Conservation (phyloP, 2,329 filamentous ascomycete species). For the Paecilomyces niveus region DNA sequence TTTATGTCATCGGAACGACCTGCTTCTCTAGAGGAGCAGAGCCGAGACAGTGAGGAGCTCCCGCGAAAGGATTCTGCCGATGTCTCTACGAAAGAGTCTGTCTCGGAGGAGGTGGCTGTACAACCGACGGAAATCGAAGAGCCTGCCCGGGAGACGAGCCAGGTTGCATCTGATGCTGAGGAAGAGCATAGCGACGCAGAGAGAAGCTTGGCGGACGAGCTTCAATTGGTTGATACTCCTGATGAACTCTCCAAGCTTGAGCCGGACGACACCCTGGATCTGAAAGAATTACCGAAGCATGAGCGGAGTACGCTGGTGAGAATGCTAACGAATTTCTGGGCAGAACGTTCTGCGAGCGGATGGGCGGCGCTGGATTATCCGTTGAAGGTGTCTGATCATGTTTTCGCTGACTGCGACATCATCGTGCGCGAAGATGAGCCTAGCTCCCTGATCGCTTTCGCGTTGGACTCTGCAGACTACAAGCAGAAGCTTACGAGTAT, state of each 20-base stretch:
- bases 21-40: conserved; percentile 24
- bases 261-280: conserved; percentile 49
- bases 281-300: conserved; percentile 77
- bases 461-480: conserved; percentile 82
- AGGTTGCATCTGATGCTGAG: conserved; percentile 58
- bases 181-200: conserved; percentile 66
- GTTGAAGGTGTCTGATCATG: conserved; percentile 78
- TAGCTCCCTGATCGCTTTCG: conserved; percentile 90
- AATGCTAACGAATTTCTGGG: conserved; percentile 96
- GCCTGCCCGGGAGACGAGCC: conserved; percentile 40
- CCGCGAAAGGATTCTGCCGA: conserved; percentile 14
- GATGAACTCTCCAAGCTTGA: conserved; percentile 47
- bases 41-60: conserved; percentile 21
- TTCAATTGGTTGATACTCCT: conserved; percentile 50
- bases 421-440: conserved; percentile 97
- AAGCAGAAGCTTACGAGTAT: conserved; percentile 62
- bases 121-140: conserved; percentile 36
- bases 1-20: conserved; percentile 20
- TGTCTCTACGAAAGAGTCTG: conserved; percentile 25
- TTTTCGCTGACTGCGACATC: conserved; percentile 94
- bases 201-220: conserved; percentile 60
- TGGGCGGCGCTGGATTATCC: conserved; percentile 93
- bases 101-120: conserved; percentile 24
- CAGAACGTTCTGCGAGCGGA: conserved; percentile 89
- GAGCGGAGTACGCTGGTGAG: conserved; percentile 92